A percentile compares a stretch with the other conserved stretches of the same genome.
phyloP scores from a whole-genome alignment of 176 grass and related monocot species.

The Urochloa ruziziensis region DNA sequence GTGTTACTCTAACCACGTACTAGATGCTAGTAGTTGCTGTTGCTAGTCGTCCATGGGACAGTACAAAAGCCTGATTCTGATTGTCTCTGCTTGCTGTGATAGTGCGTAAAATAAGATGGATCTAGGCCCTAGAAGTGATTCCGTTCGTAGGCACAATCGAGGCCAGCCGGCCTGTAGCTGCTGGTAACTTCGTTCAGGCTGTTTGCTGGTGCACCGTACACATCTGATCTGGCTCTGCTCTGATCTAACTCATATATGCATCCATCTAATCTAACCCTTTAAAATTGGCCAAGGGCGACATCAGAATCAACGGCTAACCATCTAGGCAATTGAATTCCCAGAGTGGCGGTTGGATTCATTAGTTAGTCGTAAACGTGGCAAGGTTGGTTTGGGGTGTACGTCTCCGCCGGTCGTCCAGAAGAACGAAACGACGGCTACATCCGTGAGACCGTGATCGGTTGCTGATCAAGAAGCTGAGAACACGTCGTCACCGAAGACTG shows the following conservation, averaged over 20 bases:
- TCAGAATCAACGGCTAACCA: constrained; percentile 1
- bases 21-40: background rate
- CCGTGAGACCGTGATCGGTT: too few relatives aligned
- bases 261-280: background rate
- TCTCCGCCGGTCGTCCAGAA: background rate
- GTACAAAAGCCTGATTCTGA: background rate
- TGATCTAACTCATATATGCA: background rate
- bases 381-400: background rate
- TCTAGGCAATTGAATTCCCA: constrained; percentile 14
- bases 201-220: constrained; percentile 5
- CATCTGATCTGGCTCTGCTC: background rate
- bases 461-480: too few relatives aligned
- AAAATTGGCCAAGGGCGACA: background rate
- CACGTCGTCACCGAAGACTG: too few relatives aligned
- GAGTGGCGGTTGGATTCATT: background rate
- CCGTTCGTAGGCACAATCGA: background rate
- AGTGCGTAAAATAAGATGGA: background rate
- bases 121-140: background rate
- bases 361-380: constrained; percentile 2
- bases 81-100: background rate
- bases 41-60: background rate
- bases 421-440: too few relatives aligned
- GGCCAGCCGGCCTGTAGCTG: background rate
- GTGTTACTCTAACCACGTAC: background rate
- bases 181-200: too few relatives aligned